Evolutionary conservation across 192 early-diverging fungal species (phyloP).

Genomic region (Chytriomyces hyalinus): DNA sequence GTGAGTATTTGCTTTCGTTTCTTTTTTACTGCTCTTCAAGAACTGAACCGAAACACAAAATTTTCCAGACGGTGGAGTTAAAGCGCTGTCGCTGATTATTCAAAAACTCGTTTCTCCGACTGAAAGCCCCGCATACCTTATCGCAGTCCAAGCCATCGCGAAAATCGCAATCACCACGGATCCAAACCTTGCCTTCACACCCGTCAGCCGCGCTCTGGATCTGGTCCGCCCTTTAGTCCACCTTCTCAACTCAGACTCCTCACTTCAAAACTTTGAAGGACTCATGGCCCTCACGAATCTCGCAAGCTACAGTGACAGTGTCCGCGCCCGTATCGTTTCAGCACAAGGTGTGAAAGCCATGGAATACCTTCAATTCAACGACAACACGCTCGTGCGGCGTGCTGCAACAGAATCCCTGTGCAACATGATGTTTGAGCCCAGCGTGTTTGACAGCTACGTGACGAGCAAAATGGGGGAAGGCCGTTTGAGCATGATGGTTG

Average conservation of each 20-base stretch:
- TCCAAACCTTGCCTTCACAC: conserved; percentile 82
- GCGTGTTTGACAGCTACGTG: conserved; percentile 81
- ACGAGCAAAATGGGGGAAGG: conserved; percentile 35
- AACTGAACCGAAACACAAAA: neutral
- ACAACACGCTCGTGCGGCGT: conserved; percentile 16
- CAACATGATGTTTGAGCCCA: conserved; percentile 86
- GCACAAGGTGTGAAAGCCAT: conserved; percentile 70
- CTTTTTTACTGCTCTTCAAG: neutral
- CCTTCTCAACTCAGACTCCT: conserved; percentile 62
- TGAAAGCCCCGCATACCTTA: conserved; percentile 38
- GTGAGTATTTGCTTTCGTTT: conserved; percentile 1
- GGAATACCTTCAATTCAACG: conserved; percentile 63
- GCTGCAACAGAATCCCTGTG: conserved; percentile 80
- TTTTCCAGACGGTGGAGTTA: conserved; percentile 69
- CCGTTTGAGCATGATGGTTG: conserved; percentile 79
- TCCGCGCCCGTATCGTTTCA: conserved; percentile 65
- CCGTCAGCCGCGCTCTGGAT: conserved; percentile 63
- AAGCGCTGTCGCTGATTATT: conserved; percentile 63
- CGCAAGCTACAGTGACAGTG: conserved; percentile 71
- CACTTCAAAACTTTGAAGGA: conserved; percentile 83
- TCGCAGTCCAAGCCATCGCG: conserved; percentile 83
- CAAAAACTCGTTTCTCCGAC: conserved; percentile 32
- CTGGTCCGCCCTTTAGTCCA: conserved; percentile 74
- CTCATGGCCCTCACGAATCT: conserved; percentile 94
- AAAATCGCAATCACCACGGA: conserved; percentile 92